Evolutionary conservation across 176 grass and related monocot species (phyloP).

Genomic region (Paspalum vaginatum): DNA sequence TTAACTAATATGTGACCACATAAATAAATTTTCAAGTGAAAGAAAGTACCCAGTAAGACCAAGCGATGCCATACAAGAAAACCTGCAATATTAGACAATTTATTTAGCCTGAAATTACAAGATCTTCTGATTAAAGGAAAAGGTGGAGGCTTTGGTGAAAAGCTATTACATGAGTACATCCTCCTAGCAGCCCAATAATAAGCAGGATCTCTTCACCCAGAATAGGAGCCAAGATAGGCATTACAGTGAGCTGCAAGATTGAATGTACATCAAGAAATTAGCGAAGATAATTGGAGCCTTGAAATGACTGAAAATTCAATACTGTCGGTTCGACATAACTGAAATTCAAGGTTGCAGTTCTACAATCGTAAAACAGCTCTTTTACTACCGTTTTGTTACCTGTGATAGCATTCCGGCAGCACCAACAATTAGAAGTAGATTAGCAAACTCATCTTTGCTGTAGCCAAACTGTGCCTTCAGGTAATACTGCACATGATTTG

Average conservation of each 20-base stretch:
- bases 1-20: not conserved
- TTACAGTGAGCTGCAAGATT: slow-evolving; percentile 68
- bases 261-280: not conserved
- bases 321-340: not conserved
- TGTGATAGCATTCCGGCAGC: slow-evolving; percentile 76
- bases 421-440: slow-evolving; percentile 72
- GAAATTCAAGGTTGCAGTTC: not conserved
- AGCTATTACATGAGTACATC: slow-evolving; percentile 72
- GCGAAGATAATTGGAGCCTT: not conserved
- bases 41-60: slow-evolving; percentile 87
- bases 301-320: not conserved
- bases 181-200: slow-evolving; percentile 74
- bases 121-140: not conserved
- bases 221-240: slow-evolving; percentile 75
- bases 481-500: slow-evolving; percentile 65
- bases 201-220: slow-evolving; percentile 81
- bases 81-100: slow-evolving; percentile 54
- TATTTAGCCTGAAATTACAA: slow-evolving; percentile 29
- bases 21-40: slow-evolving; percentile 10
- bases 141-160: slow-evolving; percentile 16
- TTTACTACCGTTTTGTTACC: slow-evolving; percentile 39
- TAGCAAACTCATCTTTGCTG: slow-evolving; percentile 90
- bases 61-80: slow-evolving; percentile 89
- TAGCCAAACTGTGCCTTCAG: slow-evolving; percentile 87
- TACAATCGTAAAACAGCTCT: not conserved